Evolutionary conservation across 176 grass and related monocot genomes (phyloP), one percentile per base, ranked within the genome.

Genomic region (Zoysia pacifica): DNA sequence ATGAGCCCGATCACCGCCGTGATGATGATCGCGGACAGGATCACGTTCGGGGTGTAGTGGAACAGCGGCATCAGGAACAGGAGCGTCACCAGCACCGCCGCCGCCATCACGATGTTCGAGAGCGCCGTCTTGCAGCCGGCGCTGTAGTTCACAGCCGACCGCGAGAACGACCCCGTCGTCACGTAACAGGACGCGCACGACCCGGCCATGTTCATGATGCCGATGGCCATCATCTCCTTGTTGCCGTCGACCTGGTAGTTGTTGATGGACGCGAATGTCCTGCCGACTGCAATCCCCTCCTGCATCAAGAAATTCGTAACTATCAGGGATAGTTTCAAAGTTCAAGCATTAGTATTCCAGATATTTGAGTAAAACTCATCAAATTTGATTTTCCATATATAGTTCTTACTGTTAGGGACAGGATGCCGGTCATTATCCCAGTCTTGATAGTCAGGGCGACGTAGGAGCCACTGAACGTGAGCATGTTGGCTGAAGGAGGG

Each of bases 201-300:
- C 0, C 97, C 97, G 0, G 90, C 88, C 90, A 99, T 96, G 97
- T 99, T 99, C 97, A 99, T 99, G 50, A 94, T 64, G 41, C 97
- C 97, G 54, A 99, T 90, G 18, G 97, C 97, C 88, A 99, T 91
- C 97, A 99, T 99, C 79, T 99, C 97, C 80, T 99, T 99, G 90
- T 99, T 99, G 8, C 97, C 97, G 89, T 99, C 97, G 62, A 99
- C 88, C 77, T 99, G 93, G 84, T 99, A 99, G 83, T 99, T 99
- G 72, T 99, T 99, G 42, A 99, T 86, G 35, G 97, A 99, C 44
- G 97, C 97, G 69, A 99, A 99, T 16, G 97, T 99, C 72, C 97
- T 76, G 2, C 97, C 97, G 0, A 99, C 97, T 0, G 97, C 97
- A 42, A 99, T 96, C 42, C 97, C 97, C 85, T 99, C 97, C 96